Percentiles rank a stretch among this genome's conserved stretches.
Conservation (phyloP, 768 basidiomycete genomes). For the Phlegmacium glaucopus region DNA sequence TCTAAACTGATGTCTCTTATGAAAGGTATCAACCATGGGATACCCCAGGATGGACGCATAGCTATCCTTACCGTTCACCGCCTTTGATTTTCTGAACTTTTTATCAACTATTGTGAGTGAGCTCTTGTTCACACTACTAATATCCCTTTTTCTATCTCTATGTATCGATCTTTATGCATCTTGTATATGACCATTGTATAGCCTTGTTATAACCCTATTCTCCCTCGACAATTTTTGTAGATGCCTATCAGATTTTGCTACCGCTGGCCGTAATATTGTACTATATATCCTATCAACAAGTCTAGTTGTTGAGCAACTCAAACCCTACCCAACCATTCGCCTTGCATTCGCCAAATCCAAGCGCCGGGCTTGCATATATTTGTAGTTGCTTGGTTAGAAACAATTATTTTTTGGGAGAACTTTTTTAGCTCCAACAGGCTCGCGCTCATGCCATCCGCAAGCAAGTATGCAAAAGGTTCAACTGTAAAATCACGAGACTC, state of each 20-base stretch:
- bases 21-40: conserved; percentile 76
- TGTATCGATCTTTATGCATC: not conserved
- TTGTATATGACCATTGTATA: not conserved
- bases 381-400: not conserved
- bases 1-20: not conserved
- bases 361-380: no score
- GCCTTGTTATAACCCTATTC: not conserved
- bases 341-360: no score
- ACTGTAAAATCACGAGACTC: no score
- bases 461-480: no score
- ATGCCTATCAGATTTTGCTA: no score
- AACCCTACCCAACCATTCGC: no score
- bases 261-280: no score
- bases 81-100: conserved; percentile 10
- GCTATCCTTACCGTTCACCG: conserved; percentile 73
- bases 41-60: conserved; percentile 75
- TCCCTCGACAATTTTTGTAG: no score
- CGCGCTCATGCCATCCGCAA: no score
- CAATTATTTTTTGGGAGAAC: not conserved
- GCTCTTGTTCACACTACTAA: not conserved
- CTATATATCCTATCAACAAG: not conserved
- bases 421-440: no score
- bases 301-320: no score
- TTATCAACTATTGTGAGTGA: not conserved
- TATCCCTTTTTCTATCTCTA: no score